Evolutionary conservation across 2,329 filamentous ascomycete genomes (phyloP).

Genomic region (Falciphora oryzae): DNA sequence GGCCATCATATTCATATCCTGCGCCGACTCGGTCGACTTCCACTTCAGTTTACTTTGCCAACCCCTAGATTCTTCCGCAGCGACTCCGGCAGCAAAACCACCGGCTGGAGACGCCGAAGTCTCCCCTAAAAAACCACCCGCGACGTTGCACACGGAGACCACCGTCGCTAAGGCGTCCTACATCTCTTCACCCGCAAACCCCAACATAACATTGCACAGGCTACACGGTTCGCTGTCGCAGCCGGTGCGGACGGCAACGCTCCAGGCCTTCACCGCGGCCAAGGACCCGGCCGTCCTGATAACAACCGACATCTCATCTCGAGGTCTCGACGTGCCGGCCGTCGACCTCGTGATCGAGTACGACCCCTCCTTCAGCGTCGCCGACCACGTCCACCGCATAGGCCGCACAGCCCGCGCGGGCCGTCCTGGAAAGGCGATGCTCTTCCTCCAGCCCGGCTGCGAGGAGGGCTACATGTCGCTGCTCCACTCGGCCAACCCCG

Average conservation of each 20-base stretch:
- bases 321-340: conserved; percentile 90
- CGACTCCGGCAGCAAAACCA: not conserved
- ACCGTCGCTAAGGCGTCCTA: conserved; percentile 66
- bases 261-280: conserved; percentile 71
- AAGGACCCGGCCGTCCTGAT: conserved; percentile 75
- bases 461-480: conserved; percentile 88
- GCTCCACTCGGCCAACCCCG: conserved; percentile 47
- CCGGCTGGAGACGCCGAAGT: conserved; percentile 18
- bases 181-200: conserved; percentile 70
- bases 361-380: conserved; percentile 87
- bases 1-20: conserved; percentile 93
- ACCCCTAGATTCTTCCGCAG: conserved; percentile 15
- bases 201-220: conserved; percentile 68
- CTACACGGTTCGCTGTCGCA: conserved; percentile 92
- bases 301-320: conserved; percentile 92
- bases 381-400: conserved; percentile 91
- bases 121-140: conserved; percentile 15
- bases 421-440: conserved; percentile 74
- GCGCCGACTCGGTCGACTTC: conserved; percentile 94
- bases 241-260: conserved; percentile 77
- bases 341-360: conserved; percentile 95
- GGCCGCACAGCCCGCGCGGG: conserved; percentile 93
- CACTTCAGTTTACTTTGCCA: conserved; percentile 76
- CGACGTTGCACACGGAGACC: conserved; percentile 36
- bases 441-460: conserved; percentile 85